Evolutionary conservation across 2,329 filamentous ascomycete species (phyloP).

Genomic region (Fusarium setosum): DNA sequence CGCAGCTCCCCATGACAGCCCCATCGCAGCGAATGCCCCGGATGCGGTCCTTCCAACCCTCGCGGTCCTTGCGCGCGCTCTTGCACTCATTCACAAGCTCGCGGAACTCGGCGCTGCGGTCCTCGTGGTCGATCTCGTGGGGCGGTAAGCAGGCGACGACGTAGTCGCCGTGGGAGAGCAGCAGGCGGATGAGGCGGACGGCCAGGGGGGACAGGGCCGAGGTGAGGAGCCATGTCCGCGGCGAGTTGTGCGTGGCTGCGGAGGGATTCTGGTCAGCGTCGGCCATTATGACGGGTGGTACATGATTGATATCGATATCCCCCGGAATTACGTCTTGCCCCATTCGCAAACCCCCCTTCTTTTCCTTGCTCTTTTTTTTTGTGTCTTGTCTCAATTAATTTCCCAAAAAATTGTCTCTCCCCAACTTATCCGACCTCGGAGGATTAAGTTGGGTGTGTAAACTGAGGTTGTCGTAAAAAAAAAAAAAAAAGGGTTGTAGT

Average conservation of each 20-base stretch:
- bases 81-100: slow-evolving; percentile 79
- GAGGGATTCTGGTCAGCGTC: slow-evolving; percentile 47
- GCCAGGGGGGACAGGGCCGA: slow-evolving; percentile 86
- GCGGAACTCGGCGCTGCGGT: slow-evolving; percentile 82
- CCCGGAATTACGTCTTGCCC: too few relatives aligned
- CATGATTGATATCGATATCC: slow-evolving; percentile 34
- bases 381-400: too few relatives aligned
- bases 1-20: slow-evolving; percentile 75
- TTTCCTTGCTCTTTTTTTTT: slow-evolving; percentile 13
- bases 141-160: slow-evolving; percentile 87
- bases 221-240: slow-evolving; percentile 93
- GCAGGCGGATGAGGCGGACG: slow-evolving; percentile 81
- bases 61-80: slow-evolving; percentile 70
- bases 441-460: background rate
- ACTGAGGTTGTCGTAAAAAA: background rate
- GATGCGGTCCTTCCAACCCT: slow-evolving; percentile 85
- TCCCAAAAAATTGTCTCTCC: background rate
- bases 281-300: slow-evolving; percentile 42
- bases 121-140: slow-evolving; percentile 80
- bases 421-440: slow-evolving; percentile 5
- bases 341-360: slow-evolving; percentile 5
- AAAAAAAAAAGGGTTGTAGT: background rate
- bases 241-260: slow-evolving; percentile 74
- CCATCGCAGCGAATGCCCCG: slow-evolving; percentile 73
- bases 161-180: slow-evolving; percentile 92